These are phyloP conservation scores for Ustilago nuda DNA, from an alignment of 1,284 basidiomycete species.

Conservation along the genomic window DNA sequence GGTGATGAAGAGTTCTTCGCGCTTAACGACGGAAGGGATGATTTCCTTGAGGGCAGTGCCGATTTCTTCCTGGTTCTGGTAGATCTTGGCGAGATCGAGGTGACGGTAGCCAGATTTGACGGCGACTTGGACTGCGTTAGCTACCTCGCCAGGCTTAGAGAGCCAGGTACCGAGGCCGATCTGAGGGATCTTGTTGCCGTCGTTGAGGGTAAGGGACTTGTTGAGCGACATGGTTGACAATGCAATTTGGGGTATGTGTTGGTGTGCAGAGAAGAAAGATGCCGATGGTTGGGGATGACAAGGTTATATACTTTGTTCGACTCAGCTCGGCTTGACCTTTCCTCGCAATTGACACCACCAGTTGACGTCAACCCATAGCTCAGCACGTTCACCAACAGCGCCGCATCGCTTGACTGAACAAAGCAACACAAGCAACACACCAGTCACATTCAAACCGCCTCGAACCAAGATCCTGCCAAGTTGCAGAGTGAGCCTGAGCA, in stretches of 20 bases:
- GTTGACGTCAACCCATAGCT: background rate
- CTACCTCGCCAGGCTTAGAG: slow-evolving; percentile 80
- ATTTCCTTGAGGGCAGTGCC: slow-evolving; percentile 71
- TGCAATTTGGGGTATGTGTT: background rate
- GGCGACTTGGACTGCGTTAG: slow-evolving; percentile 73
- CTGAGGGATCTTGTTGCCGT: slow-evolving; percentile 66
- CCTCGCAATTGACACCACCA: background rate
- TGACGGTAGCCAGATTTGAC: slow-evolving; percentile 65
- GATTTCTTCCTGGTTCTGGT: slow-evolving; percentile 69
- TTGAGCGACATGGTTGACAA: slow-evolving; percentile 51
- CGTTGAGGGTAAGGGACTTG: slow-evolving; percentile 62
- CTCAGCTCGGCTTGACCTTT: background rate
- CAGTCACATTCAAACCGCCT: background rate
- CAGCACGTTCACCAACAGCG: background rate
- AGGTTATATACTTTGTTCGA: slow-evolving; percentile 20
- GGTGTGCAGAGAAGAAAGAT: background rate
- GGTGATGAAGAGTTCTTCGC: slow-evolving; percentile 73
- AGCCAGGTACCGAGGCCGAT: slow-evolving; percentile 84
- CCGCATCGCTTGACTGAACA: slow-evolving; percentile 11
- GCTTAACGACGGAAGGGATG: slow-evolving; percentile 69
- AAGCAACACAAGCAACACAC: background rate
- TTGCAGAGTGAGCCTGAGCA: slow-evolving; percentile 16
- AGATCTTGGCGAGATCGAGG: slow-evolving; percentile 65
- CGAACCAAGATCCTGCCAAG: slow-evolving; percentile 10
- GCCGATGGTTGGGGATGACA: background rate